A percentile compares a stretch with the other conserved stretches of the same genome.
phyloP scores from a whole-genome alignment of 106 monocot species.

The Acorus gramineus region DNA sequence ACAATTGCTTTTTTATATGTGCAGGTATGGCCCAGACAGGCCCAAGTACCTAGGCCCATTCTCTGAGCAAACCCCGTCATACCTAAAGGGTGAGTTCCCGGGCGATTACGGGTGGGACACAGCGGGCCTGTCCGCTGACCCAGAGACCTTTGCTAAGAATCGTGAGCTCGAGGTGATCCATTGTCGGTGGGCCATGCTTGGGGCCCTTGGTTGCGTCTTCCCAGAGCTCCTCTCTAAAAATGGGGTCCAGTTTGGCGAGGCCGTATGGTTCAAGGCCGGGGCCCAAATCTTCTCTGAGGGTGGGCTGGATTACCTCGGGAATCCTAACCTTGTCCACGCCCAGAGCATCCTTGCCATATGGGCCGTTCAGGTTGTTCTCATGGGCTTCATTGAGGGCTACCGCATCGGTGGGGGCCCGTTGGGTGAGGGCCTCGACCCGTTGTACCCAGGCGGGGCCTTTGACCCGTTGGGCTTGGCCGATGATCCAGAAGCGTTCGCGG shows the following conservation, averaged over 20 bases:
- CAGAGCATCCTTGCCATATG: slow-evolving; percentile 71
- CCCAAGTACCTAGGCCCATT: slow-evolving; percentile 73
- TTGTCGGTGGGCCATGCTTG: slow-evolving; percentile 69
- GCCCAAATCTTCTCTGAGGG: slow-evolving; percentile 71
- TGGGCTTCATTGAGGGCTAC: slow-evolving; percentile 83
- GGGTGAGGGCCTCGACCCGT: slow-evolving; percentile 54
- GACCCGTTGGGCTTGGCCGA: slow-evolving; percentile 49
- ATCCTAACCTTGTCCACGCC: slow-evolving; percentile 46
- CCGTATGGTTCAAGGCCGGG: slow-evolving; percentile 73
- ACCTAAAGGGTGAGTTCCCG: slow-evolving; percentile 72
- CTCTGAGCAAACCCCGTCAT: slow-evolving; percentile 72
- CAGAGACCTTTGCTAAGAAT: slow-evolving; percentile 70
- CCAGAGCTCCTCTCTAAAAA: slow-evolving; percentile 56
- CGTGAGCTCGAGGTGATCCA: slow-evolving; percentile 63
- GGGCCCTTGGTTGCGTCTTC: slow-evolving; percentile 65
- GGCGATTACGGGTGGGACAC: slow-evolving; percentile 85
- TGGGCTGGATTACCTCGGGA: slow-evolving; percentile 56
- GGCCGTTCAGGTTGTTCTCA: slow-evolving; percentile 65
- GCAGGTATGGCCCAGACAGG: slow-evolving; percentile 63
- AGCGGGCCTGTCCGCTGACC: slow-evolving; percentile 62
- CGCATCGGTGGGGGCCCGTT: slow-evolving; percentile 59
- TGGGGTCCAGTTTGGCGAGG: slow-evolving; percentile 57
- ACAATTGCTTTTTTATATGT: background rate
- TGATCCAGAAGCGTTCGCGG: slow-evolving; percentile 49
- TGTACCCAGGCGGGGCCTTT: slow-evolving; percentile 50